Conservation (phyloP, 495 filamentous ascomycete genomes). For the Hypoxylon subgilvum region DNA sequence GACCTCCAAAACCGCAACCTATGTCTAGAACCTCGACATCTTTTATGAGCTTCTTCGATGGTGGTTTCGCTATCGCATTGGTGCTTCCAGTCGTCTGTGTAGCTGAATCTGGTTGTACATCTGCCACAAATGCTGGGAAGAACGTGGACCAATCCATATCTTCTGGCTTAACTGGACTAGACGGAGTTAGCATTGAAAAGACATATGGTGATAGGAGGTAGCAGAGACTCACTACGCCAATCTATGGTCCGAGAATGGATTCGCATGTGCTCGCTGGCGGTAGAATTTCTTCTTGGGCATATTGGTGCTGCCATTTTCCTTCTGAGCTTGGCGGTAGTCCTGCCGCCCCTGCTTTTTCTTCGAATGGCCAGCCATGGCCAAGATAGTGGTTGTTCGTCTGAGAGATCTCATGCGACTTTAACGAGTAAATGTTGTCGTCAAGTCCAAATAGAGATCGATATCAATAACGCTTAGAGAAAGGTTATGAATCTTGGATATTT, state of each 20-base stretch:
- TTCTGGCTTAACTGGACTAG: constrained; percentile 77
- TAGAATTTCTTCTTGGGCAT: constrained; percentile 94
- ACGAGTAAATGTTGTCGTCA: background rate
- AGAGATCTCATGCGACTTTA: background rate
- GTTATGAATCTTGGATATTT: too few species aligned
- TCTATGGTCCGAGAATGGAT: constrained; percentile 93
- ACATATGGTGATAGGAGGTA: background rate
- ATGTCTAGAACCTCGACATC: constrained; percentile 95
- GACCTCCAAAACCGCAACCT: constrained; percentile 92
- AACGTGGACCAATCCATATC: constrained; percentile 89
- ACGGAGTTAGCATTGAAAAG: constrained; percentile 13
- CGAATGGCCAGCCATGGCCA: constrained; percentile 58
- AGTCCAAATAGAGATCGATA: background rate
- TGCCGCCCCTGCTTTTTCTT: constrained; percentile 76
- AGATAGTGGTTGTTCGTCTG: background rate
- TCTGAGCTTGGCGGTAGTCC: constrained; percentile 65
- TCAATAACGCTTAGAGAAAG: too few species aligned
- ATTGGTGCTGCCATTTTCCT: constrained; percentile 46
- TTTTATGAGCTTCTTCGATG: constrained; percentile 58
- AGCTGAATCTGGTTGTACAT: constrained; percentile 10
- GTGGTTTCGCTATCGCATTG: constrained; percentile 19
- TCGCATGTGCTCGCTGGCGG: constrained; percentile 93
- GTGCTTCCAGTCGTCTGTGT: constrained; percentile 16
- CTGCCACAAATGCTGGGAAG: constrained; percentile 72
- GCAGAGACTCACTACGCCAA: constrained; percentile 76